A percentile compares a stretch with the other conserved stretches of the same genome.
Conservation (phyloP, 2,329 filamentous ascomycete species). For the Pseudogymnoascus sp. region DNA sequence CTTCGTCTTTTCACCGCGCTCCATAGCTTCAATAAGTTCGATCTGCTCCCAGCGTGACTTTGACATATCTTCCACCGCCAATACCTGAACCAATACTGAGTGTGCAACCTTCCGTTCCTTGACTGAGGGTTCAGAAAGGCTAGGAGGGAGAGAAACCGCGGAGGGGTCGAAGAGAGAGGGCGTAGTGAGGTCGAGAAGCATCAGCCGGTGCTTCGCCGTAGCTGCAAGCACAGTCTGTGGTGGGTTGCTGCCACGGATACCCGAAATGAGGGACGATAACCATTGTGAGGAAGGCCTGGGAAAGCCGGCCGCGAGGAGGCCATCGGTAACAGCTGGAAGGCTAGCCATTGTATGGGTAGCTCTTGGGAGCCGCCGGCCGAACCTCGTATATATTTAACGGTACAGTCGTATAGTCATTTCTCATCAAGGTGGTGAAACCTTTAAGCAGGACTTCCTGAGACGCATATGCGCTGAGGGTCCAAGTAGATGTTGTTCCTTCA, state of each 20-base stretch:
- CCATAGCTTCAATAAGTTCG: constrained; percentile 67
- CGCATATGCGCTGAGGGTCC: constrained; percentile 4
- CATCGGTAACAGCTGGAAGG: constrained; percentile 40
- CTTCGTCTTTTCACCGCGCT: constrained; percentile 64
- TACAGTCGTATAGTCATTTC: neutral
- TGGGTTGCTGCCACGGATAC: constrained; percentile 36
- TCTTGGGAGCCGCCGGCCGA: neutral
- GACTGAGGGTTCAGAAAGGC: constrained; percentile 45
- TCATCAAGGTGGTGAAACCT: neutral
- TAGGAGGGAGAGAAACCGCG: constrained; percentile 48
- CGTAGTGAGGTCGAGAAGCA: constrained; percentile 67
- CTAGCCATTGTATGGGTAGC: constrained; percentile 29
- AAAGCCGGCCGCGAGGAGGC: neutral
- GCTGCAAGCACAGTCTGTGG: constrained; percentile 61
- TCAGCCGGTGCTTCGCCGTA: constrained; percentile 72
- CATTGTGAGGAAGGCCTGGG: constrained; percentile 11
- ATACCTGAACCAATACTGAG: constrained; percentile 69
- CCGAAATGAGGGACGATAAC: constrained; percentile 45
- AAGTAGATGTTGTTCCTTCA: neutral
- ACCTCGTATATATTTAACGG: neutral
- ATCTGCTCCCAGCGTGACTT: constrained; percentile 79
- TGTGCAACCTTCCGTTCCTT: constrained; percentile 50
- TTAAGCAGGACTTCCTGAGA: neutral
- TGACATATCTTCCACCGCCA: constrained; percentile 79
- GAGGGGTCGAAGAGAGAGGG: constrained; percentile 44